Evolutionary conservation across 2,329 filamentous ascomycete species (phyloP), one percentile per base, ranked within the genome.

Genomic region (Zopfia rhizophila): DNA sequence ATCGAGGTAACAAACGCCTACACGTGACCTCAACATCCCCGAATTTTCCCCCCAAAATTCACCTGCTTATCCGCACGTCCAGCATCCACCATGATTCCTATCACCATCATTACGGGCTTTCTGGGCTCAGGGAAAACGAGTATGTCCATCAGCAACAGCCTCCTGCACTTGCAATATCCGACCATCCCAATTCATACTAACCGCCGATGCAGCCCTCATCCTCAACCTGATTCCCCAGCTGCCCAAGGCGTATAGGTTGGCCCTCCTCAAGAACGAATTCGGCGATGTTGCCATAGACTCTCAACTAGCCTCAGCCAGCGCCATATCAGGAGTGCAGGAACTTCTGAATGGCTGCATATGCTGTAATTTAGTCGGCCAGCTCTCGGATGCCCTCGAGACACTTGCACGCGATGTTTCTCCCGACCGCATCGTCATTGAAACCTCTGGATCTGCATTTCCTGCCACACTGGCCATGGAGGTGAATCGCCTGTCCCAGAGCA

Each of bases 341-440:
- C 82, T 99, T 1, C 86, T 99, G 41, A 96, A 96, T 70, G 94
- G 93, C 57, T 97, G 94, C 76, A 97, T 99, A 73, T 99, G 94
- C 82, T 99, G 94, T 78, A 97, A 97, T 70, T 87, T 97, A 18
- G 93, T 99, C 50, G 94, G 94, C 12, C 90, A 96, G 72, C 84
- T 99, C 6, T 84, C 85, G 48, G 85, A 88, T 35, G 92, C 93
- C 1, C 85, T 99, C 13, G 75, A 82, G 30, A 86, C 94, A 65
- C 85, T 99, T 28, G 82, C 83, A 38, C 72, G 76, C 18, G 75
- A 81, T 25, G 75, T 81, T 32, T 45, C 55, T 0, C 93, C 91
- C 0, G 89, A 97, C 68, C 84, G 94, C 43, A 94, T 99, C 72
- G 85, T 99, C 39, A 86, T 99, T 69, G 94, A 99, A 79, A 99